Evolutionary conservation across 768 basidiomycete species (phyloP).

Genomic region (Termitomyces heimii): DNA sequence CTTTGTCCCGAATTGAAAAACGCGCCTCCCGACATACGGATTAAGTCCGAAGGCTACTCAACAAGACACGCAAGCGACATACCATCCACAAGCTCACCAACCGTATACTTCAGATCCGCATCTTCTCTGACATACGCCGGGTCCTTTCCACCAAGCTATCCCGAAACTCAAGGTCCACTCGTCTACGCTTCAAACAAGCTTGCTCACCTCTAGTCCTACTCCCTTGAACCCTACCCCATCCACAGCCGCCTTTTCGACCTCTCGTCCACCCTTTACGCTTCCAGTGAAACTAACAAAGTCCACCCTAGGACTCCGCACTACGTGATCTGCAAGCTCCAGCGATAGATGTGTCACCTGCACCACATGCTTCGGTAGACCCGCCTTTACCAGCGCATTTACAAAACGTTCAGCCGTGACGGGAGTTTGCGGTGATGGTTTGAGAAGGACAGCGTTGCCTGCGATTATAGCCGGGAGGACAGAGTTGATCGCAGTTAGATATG

Average conservation of each 20-base stretch:
- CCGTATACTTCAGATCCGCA: constrained; percentile 79
- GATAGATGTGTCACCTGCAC: constrained; percentile 75
- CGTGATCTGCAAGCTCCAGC: constrained; percentile 50
- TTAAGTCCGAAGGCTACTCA: neutral
- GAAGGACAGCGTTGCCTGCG: constrained; percentile 83
- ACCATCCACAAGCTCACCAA: constrained; percentile 89
- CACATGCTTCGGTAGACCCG: constrained; percentile 73
- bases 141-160: constrained; percentile 92
- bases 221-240: constrained; percentile 73
- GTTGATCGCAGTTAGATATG: constrained; percentile 88
- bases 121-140: constrained; percentile 92
- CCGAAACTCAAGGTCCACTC: neutral
- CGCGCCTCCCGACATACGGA: constrained; percentile 45
- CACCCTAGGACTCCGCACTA: constrained; percentile 59
- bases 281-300: constrained; percentile 93
- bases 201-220: constrained; percentile 71
- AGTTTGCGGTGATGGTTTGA: constrained; percentile 97
- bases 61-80: constrained; percentile 8
- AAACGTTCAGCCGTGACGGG: constrained; percentile 85
- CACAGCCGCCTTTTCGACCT: constrained; percentile 68
- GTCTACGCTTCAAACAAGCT: neutral
- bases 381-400: constrained; percentile 56
- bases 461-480: constrained; percentile 88
- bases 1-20: constrained; percentile 98
- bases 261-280: constrained; percentile 66